A percentile compares a stretch with the other conserved stretches of the same genome.
Conservation (phyloP, 495 filamentous ascomycete species). For the Amniculicola lignicola region DNA sequence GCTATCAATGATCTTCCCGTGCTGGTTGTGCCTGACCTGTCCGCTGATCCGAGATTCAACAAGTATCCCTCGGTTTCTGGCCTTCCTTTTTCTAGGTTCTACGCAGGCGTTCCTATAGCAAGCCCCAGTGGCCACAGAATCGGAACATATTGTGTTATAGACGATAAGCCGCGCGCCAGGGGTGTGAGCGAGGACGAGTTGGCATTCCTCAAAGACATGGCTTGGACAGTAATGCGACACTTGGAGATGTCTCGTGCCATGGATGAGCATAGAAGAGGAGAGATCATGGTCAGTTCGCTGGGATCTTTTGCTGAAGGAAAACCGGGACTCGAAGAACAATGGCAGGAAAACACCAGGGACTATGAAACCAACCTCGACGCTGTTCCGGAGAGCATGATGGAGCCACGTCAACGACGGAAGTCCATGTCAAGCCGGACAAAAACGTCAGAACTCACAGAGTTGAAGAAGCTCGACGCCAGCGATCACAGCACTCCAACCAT, state of each 20-base stretch:
- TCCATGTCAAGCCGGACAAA: not conserved
- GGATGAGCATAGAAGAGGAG: slow-evolving; percentile 55
- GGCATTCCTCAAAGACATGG: slow-evolving; percentile 44
- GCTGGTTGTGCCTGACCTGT: slow-evolving; percentile 51
- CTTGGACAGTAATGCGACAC: slow-evolving; percentile 60
- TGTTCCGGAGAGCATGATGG: not conserved
- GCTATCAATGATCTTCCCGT: slow-evolving; percentile 34
- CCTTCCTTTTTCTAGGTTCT: slow-evolving; percentile 54
- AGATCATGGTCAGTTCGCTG: slow-evolving; percentile 59
- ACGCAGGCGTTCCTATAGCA: slow-evolving; percentile 64
- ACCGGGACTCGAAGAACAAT: slow-evolving; percentile 19
- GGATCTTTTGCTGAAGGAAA: slow-evolving; percentile 62
- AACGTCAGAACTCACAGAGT: not conserved
- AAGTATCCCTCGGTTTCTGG: slow-evolving; percentile 44
- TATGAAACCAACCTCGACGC: not conserved
- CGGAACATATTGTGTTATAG: slow-evolving; percentile 66
- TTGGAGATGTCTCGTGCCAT: slow-evolving; percentile 57
- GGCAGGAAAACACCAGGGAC: slow-evolving; percentile 3
- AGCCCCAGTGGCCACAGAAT: slow-evolving; percentile 67
- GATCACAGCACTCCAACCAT: slow-evolving; percentile 11
- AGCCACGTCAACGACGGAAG: slow-evolving; percentile 1
- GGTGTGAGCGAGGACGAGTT: slow-evolving; percentile 37
- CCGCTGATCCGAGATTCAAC: slow-evolving; percentile 49
- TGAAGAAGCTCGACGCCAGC: slow-evolving; percentile 1
- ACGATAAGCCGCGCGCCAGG: slow-evolving; percentile 49